Percentiles rank a stretch among this genome's conserved stretches.
phyloP scores from a whole-genome alignment of 768 basidiomycete genomes.

The Russula sp. region DNA sequence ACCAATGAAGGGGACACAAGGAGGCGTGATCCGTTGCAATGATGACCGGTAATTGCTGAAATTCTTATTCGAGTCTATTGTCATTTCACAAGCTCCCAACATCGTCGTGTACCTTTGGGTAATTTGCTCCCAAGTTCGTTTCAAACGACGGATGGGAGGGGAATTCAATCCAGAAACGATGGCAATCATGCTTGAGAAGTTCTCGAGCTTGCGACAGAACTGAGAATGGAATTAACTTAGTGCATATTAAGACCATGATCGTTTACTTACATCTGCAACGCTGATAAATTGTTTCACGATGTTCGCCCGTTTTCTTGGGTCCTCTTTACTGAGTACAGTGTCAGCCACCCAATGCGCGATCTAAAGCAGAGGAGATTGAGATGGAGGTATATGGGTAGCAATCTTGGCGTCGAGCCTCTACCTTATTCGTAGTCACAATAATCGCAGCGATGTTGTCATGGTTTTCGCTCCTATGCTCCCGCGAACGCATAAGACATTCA shows the following conservation, averaged over 20 bases:
- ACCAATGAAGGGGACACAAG: conserved; percentile 98
- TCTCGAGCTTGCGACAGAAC: conserved; percentile 85
- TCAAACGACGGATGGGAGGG: conserved; percentile 85
- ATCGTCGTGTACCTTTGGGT: conserved; percentile 64
- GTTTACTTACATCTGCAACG: conserved; percentile 73
- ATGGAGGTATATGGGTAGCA: not conserved
- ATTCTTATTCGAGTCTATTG: conserved; percentile 89
- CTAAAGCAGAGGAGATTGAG: conserved; percentile 33
- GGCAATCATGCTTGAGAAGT: conserved; percentile 96
- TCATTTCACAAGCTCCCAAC: conserved; percentile 76
- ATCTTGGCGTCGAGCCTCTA: conserved; percentile 25
- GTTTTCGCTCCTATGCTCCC: conserved; percentile 63
- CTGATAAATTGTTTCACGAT: conserved; percentile 87
- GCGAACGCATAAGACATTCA: conserved; percentile 82
- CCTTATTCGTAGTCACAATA: conserved; percentile 83
- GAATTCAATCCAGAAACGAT: conserved; percentile 92
- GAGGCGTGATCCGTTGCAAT: conserved; percentile 76
- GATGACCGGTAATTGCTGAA: conserved; percentile 86
- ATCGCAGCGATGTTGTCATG: conserved; percentile 81
- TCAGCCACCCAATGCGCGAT: conserved; percentile 93
- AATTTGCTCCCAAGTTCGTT: conserved; percentile 90
- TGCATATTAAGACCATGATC: not conserved
- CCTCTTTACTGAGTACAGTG: conserved; percentile 70
- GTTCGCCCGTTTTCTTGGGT: conserved; percentile 72
- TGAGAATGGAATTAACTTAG: conserved; percentile 28